Evolutionary conservation across 345 rosid genomes (phyloP).

Genomic region (Salix dunnii): DNA sequence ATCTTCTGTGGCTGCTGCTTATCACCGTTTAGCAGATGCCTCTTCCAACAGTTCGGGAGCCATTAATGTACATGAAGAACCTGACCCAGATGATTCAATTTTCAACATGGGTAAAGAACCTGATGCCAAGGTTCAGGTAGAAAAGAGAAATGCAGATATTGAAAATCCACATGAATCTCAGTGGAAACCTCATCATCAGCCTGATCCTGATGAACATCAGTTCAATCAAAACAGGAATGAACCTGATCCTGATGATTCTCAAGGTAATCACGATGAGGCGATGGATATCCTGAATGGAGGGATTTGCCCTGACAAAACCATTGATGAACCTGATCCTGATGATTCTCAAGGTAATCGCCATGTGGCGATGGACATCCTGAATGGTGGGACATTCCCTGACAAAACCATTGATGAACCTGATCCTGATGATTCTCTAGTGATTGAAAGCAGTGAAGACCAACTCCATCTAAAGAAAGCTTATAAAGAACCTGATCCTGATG

Average conservation of each 20-base stretch:
- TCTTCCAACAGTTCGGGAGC: slow-evolving; percentile 19
- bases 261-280: background rate
- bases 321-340: slow-evolving; percentile 43
- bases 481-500: slow-evolving; percentile 21
- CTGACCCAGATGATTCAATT: slow-evolving; percentile 59
- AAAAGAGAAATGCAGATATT: slow-evolving; percentile 4
- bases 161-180: slow-evolving; percentile 6
- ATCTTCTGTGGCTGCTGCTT: slow-evolving; percentile 88
- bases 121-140: slow-evolving; percentile 3
- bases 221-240: background rate
- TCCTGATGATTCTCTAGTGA: slow-evolving; percentile 10
- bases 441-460: slow-evolving; percentile 22
- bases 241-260: slow-evolving; percentile 13
- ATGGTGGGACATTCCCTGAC: background rate
- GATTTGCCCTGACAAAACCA: slow-evolving; percentile 15
- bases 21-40: slow-evolving; percentile 44
- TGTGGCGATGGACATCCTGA: slow-evolving; percentile 6
- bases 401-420: slow-evolving; percentile 14
- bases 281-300: slow-evolving; percentile 11
- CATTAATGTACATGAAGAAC: slow-evolving; percentile 47
- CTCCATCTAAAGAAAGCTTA: slow-evolving; percentile 12
- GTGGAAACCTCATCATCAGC: slow-evolving; percentile 20
- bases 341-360: background rate
- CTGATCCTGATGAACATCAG: slow-evolving; percentile 37
- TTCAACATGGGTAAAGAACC: slow-evolving; percentile 14